Base-by-base conservation (phyloP, 2,329 filamentous ascomycete species). In the Xylariomycetidae sp. region DNA sequence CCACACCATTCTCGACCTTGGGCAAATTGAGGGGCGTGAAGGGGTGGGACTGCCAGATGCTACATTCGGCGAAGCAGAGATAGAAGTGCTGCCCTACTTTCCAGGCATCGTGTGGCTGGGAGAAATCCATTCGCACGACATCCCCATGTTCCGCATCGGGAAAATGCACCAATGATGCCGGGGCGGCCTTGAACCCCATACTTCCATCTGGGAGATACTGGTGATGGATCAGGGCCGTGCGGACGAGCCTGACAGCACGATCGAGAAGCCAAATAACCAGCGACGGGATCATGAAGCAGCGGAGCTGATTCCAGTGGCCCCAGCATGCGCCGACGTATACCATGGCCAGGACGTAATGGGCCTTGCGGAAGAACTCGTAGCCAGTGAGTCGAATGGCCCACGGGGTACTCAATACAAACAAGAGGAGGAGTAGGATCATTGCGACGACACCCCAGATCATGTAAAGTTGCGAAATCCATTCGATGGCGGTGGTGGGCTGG, bases 321-420 rank as follows among this genome's bases (percentile, higher is more conserved):
- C 82, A 87, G 57, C 82, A 82, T 3, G 82, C 82, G 4, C 81
- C 85, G 10, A 88, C 74, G 56, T 86, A 89, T 4, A 88, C 56
- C 62, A 83, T 77, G 9, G 83, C 85, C 3, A 88, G 64, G 10
- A 87, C 64, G 46, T 86, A 86, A 53, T 88, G 84, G 0, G 74
- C 63, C 53, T 86, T 87, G 40, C 82, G 72, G 66, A 88, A 88
- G 58, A 83, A 79, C 49, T 88, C 85, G 56, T 89, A 87, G 3
- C 85, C 85, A 0, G 81, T 86, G 30, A 71, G 58, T 7, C 71
- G 68, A 37, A 88, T 82, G 1, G 69, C 79, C 53, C 66, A 69
- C 10, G 67, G 65, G 0, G 71, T 57, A 50, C 78, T 80, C 33
- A 84, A 63, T 5, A 78, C 50, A 37, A 79, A 73, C 2, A 88